phyloP scores from a whole-genome alignment of 768 basidiomycete species.

The Lentinula boryana region DNA sequence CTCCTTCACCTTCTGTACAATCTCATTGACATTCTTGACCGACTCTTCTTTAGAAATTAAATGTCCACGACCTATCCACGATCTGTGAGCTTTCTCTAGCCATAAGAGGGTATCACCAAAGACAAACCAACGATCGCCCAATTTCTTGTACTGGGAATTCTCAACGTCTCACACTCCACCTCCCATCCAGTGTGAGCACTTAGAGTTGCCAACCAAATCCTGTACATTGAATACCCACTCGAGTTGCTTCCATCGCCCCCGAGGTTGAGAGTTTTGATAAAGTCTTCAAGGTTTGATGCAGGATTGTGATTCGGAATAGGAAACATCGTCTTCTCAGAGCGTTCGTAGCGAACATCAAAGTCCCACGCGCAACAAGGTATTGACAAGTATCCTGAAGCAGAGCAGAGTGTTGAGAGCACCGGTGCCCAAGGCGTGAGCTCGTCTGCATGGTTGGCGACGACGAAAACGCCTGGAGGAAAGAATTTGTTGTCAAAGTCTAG shows the following conservation, averaged over 20 bases:
- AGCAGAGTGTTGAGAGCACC: slow-evolving; percentile 59
- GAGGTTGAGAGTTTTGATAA: slow-evolving; percentile 44
- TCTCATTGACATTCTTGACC: slow-evolving; percentile 38
- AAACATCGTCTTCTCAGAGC: slow-evolving; percentile 32
- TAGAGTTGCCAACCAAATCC: slow-evolving; percentile 79
- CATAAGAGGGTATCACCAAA: background rate
- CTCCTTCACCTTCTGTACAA: slow-evolving; percentile 49
- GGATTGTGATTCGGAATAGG: slow-evolving; percentile 12
- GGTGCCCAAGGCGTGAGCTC: slow-evolving; percentile 96
- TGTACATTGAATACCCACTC: slow-evolving; percentile 76
- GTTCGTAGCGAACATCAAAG: slow-evolving; percentile 63
- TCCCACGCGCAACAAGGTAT: slow-evolving; percentile 92
- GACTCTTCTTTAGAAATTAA: slow-evolving; percentile 22
- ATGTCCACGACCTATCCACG: slow-evolving; percentile 22
- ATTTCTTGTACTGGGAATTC: slow-evolving; percentile 91
- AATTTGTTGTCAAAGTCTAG: slow-evolving; percentile 17
- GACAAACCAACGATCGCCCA: slow-evolving; percentile 83
- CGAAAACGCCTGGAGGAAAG: slow-evolving; percentile 44
- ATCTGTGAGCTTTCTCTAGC: background rate
- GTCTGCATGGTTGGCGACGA: slow-evolving; percentile 95
- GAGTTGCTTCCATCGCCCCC: slow-evolving; percentile 52
- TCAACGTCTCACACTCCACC: slow-evolving; percentile 77
- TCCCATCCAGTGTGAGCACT: slow-evolving; percentile 78
- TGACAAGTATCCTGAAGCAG: slow-evolving; percentile 63
- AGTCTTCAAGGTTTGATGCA: slow-evolving; percentile 8